phyloP scores from a whole-genome alignment of 2,329 filamentous ascomycete genomes.

The Ophiosphaerella herpotricha region DNA sequence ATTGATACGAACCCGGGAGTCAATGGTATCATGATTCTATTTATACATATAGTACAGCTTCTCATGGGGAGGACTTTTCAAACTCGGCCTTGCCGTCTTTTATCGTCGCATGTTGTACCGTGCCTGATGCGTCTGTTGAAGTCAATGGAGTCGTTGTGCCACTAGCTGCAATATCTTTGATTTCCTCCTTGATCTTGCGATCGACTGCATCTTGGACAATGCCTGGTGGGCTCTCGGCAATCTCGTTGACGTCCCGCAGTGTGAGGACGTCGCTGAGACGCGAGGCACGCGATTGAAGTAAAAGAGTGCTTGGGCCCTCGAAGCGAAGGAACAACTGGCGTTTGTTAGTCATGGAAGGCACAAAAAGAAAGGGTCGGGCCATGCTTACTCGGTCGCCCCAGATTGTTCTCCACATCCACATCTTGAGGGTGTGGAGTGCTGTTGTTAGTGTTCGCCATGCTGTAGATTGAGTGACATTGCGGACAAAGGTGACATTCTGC shows the following conservation, averaged over 20 bases:
- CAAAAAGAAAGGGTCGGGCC: neutral
- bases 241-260: constrained; percentile 81
- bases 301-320: constrained; percentile 79
- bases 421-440: constrained; percentile 71
- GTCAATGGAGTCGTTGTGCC: constrained; percentile 23
- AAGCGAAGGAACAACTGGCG: constrained; percentile 81
- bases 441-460: constrained; percentile 72
- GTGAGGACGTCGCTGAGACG: constrained; percentile 78
- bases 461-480: constrained; percentile 70
- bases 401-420: constrained; percentile 77
- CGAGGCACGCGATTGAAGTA: constrained; percentile 86
- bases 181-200: constrained; percentile 42
- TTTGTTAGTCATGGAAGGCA: constrained; percentile 13
- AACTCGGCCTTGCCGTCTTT: constrained; percentile 35
- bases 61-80: constrained; percentile 17
- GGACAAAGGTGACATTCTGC: constrained; percentile 73
- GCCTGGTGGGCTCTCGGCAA: constrained; percentile 80
- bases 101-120: constrained; percentile 32
- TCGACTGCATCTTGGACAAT: constrained; percentile 61
- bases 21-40: constrained; percentile 2
- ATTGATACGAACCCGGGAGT: neutral
- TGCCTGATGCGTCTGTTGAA: constrained; percentile 17
- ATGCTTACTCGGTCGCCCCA: constrained; percentile 80
- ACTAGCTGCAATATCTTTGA: constrained; percentile 34
- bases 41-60: constrained; percentile 18